These are phyloP conservation scores for Wickerhamiella azyma DNA, from an alignment of 805 yeast genomes.

Conservation along the genomic window DNA sequence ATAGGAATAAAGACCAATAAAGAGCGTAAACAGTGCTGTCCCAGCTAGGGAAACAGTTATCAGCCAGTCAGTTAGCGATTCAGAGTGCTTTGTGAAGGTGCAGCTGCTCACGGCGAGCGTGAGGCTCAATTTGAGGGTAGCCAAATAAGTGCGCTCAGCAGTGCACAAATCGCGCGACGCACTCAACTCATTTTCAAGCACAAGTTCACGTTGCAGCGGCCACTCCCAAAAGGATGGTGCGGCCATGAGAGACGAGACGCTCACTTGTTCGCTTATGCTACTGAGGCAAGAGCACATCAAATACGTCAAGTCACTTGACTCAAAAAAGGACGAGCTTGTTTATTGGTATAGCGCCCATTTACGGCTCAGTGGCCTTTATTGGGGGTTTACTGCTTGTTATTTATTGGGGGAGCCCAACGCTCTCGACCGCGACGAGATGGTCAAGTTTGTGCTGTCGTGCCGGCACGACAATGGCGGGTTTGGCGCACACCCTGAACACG, in stretches of 20 bases:
- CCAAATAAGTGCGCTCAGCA: constrained; percentile 7
- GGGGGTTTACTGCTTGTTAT: constrained; percentile 79
- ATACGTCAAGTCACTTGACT: constrained; percentile 43
- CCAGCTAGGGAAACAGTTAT: neutral
- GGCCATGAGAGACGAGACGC: too few species aligned
- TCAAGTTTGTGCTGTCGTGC: constrained; percentile 58
- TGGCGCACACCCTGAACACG: constrained; percentile 82
- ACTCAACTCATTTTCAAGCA: constrained; percentile 1
- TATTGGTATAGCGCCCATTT: constrained; percentile 88
- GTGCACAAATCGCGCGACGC: constrained; percentile 1
- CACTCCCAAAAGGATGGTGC: neutral
- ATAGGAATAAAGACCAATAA: constrained; percentile 1
- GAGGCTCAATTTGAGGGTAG: neutral
- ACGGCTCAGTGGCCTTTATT: constrained; percentile 76
- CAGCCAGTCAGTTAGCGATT: neutral
- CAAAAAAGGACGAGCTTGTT: constrained; percentile 45
- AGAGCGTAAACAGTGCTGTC: neutral
- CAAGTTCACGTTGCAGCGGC: neutral
- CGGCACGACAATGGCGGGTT: constrained; percentile 49
- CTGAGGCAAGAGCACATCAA: constrained; percentile 40
- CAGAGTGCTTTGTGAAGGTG: neutral
- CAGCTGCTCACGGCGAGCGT: constrained; percentile 3
- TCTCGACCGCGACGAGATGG: constrained; percentile 47
- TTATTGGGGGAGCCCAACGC: constrained; percentile 42
- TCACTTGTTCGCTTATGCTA: constrained; percentile 6